Evolutionary conservation across 441 rosid species (phyloP).

Genomic region (Lepidium campestre): DNA sequence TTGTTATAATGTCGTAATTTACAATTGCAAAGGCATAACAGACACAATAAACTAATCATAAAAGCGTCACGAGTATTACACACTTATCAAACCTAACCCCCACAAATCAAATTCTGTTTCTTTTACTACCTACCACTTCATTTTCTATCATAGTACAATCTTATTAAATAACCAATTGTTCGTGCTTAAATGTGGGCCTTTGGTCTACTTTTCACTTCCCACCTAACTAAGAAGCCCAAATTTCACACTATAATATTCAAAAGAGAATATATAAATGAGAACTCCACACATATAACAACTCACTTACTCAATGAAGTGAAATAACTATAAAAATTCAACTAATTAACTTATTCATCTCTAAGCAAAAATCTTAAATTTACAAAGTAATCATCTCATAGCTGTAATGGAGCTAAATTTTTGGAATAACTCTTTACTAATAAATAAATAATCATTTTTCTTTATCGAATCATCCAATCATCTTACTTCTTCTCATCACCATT

Average conservation of each 20-base stretch:
- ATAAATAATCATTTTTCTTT: constrained; percentile 6
- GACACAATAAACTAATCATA: not conserved
- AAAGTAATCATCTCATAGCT: constrained; percentile 8
- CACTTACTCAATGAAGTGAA: not conserved
- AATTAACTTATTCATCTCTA: constrained; percentile 23
- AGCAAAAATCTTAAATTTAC: constrained; percentile 25
- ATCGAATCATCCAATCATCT: not conserved
- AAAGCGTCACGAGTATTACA: constrained; percentile 13
- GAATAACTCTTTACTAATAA: constrained; percentile 12
- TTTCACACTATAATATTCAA: not conserved
- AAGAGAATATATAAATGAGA: not conserved
- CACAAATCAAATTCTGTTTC: not conserved
- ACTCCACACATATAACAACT: constrained; percentile 2
- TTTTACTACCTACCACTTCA: constrained; percentile 7
- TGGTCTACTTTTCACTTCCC: not conserved
- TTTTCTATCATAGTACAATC: not conserved
- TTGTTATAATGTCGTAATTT: not conserved
- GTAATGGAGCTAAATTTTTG: not conserved
- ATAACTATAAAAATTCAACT: constrained; percentile 7
- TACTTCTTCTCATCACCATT: constrained; percentile 37
- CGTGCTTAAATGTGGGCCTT: not conserved
- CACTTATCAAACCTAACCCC: constrained; percentile 12
- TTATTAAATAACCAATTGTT: not conserved
- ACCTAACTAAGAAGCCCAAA: not conserved
- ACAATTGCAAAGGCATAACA: not conserved